Evolutionary conservation across 129 eudicot genomes (phyloP).

Genomic region (Glebionis coronaria): DNA sequence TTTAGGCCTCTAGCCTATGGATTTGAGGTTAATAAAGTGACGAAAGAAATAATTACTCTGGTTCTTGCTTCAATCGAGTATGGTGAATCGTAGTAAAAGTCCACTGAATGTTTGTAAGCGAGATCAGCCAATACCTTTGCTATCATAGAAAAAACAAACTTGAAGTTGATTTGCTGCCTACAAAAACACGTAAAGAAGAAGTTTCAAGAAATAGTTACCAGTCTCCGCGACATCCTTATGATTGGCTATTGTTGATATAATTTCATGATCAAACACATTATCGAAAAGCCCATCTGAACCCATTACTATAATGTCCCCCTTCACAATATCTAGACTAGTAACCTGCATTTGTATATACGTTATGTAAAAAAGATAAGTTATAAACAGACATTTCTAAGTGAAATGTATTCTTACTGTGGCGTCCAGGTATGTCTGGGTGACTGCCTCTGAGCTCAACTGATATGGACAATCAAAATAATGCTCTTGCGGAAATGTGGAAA

Average conservation of each 20-base stretch:
- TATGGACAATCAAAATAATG: slow-evolving; percentile 95
- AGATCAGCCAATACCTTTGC: slow-evolving; percentile 96
- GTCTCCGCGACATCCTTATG: slow-evolving; percentile 51
- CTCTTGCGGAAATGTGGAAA: slow-evolving; percentile 73
- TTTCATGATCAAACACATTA: slow-evolving; percentile 75
- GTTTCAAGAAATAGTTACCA: slow-evolving; percentile 42
- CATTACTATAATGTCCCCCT: slow-evolving; percentile 78
- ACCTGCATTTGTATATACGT: slow-evolving; percentile 43
- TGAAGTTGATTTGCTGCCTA: neutral
- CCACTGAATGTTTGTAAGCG: slow-evolving; percentile 76
- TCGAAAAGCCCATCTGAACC: slow-evolving; percentile 98
- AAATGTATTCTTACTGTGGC: slow-evolving; percentile 52
- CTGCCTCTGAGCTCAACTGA: slow-evolving; percentile 89
- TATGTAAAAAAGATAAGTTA: slow-evolving; percentile 2
- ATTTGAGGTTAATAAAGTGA: neutral
- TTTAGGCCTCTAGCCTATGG: neutral
- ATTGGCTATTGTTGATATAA: slow-evolving; percentile 48
- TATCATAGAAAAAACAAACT: slow-evolving; percentile 29
- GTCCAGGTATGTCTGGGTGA: slow-evolving; percentile 77
- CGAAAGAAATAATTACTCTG: slow-evolving; percentile 42
- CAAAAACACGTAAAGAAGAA: neutral
- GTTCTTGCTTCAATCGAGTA: slow-evolving; percentile 76
- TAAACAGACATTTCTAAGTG: neutral
- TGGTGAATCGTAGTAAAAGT: slow-evolving; percentile 74
- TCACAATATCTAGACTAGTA: slow-evolving; percentile 53